phyloP scores from a whole-genome alignment of 164 flowering plant species.

The Echeveria elegans region DNA sequence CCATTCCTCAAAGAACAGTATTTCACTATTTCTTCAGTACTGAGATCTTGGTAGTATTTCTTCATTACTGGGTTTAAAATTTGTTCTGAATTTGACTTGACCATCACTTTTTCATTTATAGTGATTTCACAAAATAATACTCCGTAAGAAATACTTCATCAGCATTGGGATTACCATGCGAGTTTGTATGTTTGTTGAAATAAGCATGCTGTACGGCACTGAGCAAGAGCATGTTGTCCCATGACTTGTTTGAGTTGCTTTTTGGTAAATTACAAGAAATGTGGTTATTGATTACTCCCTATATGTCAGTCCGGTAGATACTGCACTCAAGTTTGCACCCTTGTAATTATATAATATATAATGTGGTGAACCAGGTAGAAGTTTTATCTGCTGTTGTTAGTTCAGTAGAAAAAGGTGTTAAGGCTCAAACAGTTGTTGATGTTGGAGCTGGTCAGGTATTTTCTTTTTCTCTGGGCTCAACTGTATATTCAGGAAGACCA shows the following conservation, averaged over 20 bases:
- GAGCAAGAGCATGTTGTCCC: neutral
- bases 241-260: neutral
- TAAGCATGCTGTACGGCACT: neutral
- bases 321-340: neutral
- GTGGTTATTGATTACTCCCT: neutral
- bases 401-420: slow-evolving; percentile 38
- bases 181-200: neutral
- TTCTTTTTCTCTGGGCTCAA: slow-evolving; percentile 1
- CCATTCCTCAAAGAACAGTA: too few species aligned
- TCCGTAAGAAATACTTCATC: neutral
- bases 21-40: too few species aligned
- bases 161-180: neutral
- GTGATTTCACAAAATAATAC: too few species aligned
- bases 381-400: slow-evolving; percentile 56
- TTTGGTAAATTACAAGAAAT: neutral
- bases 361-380: slow-evolving; percentile 45
- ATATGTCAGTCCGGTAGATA: neutral
- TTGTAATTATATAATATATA: neutral
- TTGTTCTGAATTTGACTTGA: too few species aligned
- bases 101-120: too few species aligned
- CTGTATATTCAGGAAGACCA: neutral
- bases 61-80: too few species aligned
- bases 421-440: slow-evolving; percentile 58
- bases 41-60: too few species aligned
- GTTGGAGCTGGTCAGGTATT: slow-evolving; percentile 94